These are phyloP conservation scores for Amanita jacksonii DNA, from an alignment of 768 basidiomycete species.

Conservation along the genomic window DNA sequence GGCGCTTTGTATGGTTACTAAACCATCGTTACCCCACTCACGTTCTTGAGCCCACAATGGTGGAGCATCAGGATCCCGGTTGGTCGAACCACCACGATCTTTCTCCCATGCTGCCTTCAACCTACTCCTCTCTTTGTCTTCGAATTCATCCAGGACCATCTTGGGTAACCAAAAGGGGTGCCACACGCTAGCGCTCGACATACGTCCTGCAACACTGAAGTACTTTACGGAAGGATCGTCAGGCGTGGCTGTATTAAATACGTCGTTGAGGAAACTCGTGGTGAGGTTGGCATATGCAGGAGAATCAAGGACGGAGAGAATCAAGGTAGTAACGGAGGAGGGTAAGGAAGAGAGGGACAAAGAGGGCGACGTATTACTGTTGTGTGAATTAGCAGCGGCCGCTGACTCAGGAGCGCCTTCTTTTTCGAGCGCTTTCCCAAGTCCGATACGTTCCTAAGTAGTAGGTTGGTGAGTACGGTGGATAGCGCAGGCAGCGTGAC, in stretches of 20 bases:
- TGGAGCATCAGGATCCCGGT: constrained; percentile 17
- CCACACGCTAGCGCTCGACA: constrained; percentile 58
- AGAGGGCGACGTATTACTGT: constrained; percentile 22
- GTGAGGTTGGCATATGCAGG: constrained; percentile 95
- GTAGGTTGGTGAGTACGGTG: background rate
- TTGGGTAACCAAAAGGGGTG: constrained; percentile 98
- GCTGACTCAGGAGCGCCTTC: background rate
- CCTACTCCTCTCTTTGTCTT: constrained; percentile 45
- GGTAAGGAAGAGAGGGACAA: constrained; percentile 59
- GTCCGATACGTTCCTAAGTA: constrained; percentile 77
- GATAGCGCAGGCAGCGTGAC: constrained; percentile 18
- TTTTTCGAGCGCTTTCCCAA: constrained; percentile 54
- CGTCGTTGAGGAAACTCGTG: constrained; percentile 64
- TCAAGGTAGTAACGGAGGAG: constrained; percentile 76
- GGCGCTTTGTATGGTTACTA: constrained; percentile 87
- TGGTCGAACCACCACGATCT: constrained; percentile 15
- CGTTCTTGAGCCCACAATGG: constrained; percentile 38
- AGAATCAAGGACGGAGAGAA: constrained; percentile 86
- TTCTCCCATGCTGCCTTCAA: constrained; percentile 29
- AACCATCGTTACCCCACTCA: constrained; percentile 82
- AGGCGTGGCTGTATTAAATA: constrained; percentile 79
- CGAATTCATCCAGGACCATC: constrained; percentile 82
- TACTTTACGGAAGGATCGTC: constrained; percentile 80
- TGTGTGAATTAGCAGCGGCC: constrained; percentile 1
- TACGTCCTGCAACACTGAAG: constrained; percentile 83